Base-by-base conservation (phyloP, 805 yeast genomes). In the Yarrowia sp. region DNA sequence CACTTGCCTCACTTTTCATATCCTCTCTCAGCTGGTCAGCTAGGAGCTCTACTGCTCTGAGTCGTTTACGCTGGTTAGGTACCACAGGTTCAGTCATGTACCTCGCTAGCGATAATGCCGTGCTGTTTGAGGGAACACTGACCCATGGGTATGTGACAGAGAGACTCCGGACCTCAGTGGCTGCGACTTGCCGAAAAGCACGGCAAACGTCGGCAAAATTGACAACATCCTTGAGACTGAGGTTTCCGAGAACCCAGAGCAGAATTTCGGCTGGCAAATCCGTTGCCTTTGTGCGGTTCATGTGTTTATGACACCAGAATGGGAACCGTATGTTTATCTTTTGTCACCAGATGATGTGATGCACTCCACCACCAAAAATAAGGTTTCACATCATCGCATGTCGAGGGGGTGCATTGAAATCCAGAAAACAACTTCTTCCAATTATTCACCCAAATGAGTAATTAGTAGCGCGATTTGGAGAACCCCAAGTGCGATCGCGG, bases 61-160 rank as follows among this genome's bases (percentile, higher is more conserved):
- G 7, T 10, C 38, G 14, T 20, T 19, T 39, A 2, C 61, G 58
- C 40, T 52, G 42, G 13, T 39, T 43, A 3, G 46, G 44, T 2
- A 39, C 14, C 7, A 7, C 46, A 19, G 61, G 46, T 12, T 55
- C 46, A 12, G 44, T 20, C 15, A 55, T 30, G 40, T 55, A 55
- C 10, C 46, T 55, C 46, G 40, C 46, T 12, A 55, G 46, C 61
- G 61, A 55, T 10, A 55, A 9, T 39, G 40, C 34, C 2, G 61
- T 39, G 46, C 61, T 55, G 9, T 55, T 24, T 7, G 44, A 2
- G 3, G 61, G 61, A 4, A 55, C 61, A 2, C 20, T 38, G 12
- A 55, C n/a, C 61, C 61, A 55, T 24, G 61, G 61, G 38, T 55
- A 55, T 15, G 6, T 12, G 15, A 20, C 24, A 55, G 61, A 3